Evolutionary conservation across 1,284 basidiomycete species (phyloP).

Genomic region (Ceratobasidium sp.): DNA sequence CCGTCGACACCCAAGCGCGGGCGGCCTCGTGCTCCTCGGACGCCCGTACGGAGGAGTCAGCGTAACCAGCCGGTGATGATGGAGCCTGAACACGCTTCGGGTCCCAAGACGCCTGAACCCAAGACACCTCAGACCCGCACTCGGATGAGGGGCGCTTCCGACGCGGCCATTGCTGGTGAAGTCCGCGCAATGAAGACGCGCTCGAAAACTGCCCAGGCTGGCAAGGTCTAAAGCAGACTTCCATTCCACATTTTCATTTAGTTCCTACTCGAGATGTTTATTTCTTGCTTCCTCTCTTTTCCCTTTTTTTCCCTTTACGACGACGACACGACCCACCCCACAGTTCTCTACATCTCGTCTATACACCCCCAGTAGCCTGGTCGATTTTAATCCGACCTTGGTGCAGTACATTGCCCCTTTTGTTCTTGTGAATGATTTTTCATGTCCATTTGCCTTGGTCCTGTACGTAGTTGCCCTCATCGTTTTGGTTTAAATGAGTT

Average conservation of each 20-base stretch:
- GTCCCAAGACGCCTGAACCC: conserved; percentile 23
- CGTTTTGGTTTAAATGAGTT: neutral
- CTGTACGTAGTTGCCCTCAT: neutral
- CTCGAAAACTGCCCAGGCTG: conserved; percentile 17
- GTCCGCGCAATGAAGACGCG: conserved; percentile 27
- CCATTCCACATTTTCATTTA: neutral
- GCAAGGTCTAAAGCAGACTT: neutral
- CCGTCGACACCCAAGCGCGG: conserved; percentile 28
- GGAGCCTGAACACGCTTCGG: neutral
- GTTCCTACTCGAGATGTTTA: neutral
- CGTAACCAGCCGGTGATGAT: neutral
- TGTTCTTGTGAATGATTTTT: neutral
- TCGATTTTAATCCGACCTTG: neutral
- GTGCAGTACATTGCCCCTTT: neutral
- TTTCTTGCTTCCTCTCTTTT: neutral
- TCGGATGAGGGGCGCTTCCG: neutral
- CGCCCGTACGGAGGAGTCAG: conserved; percentile 9
- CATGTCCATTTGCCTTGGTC: neutral
- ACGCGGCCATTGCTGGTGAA: neutral
- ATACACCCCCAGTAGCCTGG: neutral
- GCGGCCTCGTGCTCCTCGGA: neutral
- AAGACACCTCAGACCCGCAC: conserved; percentile 13
- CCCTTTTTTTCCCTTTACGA: no score
- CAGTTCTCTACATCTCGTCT: neutral
- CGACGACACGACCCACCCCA: no score